phyloP scores from a whole-genome alignment of 345 rosid genomes.

The Corchorus capsularis region DNA sequence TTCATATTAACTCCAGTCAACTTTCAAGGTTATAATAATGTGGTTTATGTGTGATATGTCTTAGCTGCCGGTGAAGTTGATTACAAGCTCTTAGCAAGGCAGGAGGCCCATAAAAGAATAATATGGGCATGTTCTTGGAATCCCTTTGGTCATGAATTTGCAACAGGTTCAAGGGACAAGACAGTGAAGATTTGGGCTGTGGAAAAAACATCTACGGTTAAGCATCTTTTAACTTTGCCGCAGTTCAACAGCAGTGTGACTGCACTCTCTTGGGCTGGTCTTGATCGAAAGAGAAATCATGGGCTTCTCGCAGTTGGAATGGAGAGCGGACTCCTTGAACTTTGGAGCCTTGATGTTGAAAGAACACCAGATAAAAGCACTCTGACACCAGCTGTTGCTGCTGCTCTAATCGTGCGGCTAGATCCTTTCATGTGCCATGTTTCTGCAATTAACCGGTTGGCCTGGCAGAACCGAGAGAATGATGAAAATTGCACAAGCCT shows the following conservation, averaged over 20 bases:
- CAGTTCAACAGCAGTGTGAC: conserved; percentile 79
- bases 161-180: conserved; percentile 94
- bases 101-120: conserved; percentile 93
- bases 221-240: conserved; percentile 56
- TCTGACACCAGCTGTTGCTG: conserved; percentile 29
- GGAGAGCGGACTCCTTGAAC: conserved; percentile 77
- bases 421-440: conserved; percentile 78
- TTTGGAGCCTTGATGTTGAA: conserved; percentile 49
- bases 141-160: conserved; percentile 82
- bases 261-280: conserved; percentile 78
- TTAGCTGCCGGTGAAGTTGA: conserved; percentile 47
- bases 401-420: conserved; percentile 38
- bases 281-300: conserved; percentile 47
- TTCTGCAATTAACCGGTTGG: conserved; percentile 70
- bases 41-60: background rate
- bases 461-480: conserved; percentile 59
- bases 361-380: conserved; percentile 32
- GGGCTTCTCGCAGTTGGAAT: conserved; percentile 80
- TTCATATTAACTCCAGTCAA: background rate
- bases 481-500: conserved; percentile 30
- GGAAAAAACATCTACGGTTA: conserved; percentile 45
- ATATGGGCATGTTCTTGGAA: conserved; percentile 99
- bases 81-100: conserved; percentile 62
- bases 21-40: background rate
- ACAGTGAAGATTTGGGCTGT: conserved; percentile 90